A percentile compares a stretch with the other conserved stretches of the same genome.
Conservation (phyloP, 257 asterid genomes). For the Nicotiana undulata region DNA sequence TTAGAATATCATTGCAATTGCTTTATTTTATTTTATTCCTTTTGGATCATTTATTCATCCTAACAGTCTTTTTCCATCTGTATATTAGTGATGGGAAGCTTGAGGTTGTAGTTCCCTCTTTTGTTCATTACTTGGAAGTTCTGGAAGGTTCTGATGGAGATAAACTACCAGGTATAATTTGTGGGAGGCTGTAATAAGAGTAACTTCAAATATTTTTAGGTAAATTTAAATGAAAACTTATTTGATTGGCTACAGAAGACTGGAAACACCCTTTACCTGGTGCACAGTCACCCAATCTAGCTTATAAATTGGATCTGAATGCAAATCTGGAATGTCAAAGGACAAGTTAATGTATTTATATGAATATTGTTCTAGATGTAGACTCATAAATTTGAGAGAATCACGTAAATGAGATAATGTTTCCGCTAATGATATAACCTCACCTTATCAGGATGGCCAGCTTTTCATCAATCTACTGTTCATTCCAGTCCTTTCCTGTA, state of each 20-base stretch:
- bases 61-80: conserved; percentile 1
- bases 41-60: background rate
- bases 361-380: background rate
- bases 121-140: conserved; percentile 98
- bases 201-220: background rate
- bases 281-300: conserved; percentile 1
- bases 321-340: background rate
- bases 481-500: conserved; percentile 92
- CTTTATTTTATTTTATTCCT: background rate
- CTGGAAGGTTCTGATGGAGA: conserved; percentile 99
- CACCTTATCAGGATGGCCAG: conserved; percentile 87
- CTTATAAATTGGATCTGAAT: background rate
- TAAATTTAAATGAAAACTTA: background rate
- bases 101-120: conserved; percentile 89
- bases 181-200: background rate
- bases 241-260: conserved; percentile 5
- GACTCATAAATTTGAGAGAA: background rate
- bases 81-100: conserved; percentile 87
- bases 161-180: conserved; percentile 75
- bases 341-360: background rate
- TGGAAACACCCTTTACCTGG: background rate
- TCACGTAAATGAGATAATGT: background rate
- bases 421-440: background rate
- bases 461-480: conserved; percentile 95
- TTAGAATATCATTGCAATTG: background rate